Percentiles rank a stretch among this genome's conserved stretches.
These are phyloP conservation scores for Geotrichum reessii DNA, from an alignment of 1,139 yeast species.

Conservation along the genomic window DNA sequence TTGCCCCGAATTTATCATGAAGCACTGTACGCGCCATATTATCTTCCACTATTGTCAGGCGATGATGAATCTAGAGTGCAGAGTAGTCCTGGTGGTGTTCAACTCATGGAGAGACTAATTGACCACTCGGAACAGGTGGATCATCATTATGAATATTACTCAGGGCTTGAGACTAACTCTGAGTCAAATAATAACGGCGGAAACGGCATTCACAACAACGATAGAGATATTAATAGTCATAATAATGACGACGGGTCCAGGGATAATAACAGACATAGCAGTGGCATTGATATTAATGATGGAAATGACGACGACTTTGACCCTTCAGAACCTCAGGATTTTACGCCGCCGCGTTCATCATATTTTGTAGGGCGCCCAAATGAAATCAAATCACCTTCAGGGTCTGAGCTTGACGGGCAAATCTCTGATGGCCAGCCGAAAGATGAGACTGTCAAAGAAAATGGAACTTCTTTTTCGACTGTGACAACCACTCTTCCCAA, in stretches of 20 bases:
- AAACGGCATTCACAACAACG: neutral
- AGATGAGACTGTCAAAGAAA: neutral
- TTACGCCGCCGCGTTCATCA: slow-evolving; percentile 37
- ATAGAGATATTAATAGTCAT: neutral
- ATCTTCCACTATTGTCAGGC: slow-evolving; percentile 83
- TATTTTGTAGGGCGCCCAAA: neutral
- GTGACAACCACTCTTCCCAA: neutral
- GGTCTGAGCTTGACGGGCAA: neutral
- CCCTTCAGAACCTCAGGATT: slow-evolving; percentile 63
- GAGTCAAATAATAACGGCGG: slow-evolving; percentile 1
- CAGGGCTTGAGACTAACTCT: slow-evolving; percentile 48
- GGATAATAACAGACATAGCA: slow-evolving; percentile 28
- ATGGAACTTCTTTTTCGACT: neutral
- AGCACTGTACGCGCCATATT: slow-evolving; percentile 82
- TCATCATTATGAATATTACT: slow-evolving; percentile 84
- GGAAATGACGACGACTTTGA: slow-evolving; percentile 41
- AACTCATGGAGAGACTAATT: slow-evolving; percentile 64
- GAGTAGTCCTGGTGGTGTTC: slow-evolving; percentile 69
- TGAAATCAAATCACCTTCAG: neutral
- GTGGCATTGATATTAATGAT: slow-evolving; percentile 33
- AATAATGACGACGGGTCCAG: slow-evolving; percentile 52
- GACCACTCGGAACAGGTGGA: slow-evolving; percentile 79
- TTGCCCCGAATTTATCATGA: slow-evolving; percentile 86
- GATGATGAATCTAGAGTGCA: slow-evolving; percentile 76
- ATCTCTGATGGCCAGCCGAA: neutral